A percentile compares a stretch with the other conserved stretches of the same genome.
Conservation (phyloP, 169 alveolate genomes). For the Hammondia hammondi region DNA sequence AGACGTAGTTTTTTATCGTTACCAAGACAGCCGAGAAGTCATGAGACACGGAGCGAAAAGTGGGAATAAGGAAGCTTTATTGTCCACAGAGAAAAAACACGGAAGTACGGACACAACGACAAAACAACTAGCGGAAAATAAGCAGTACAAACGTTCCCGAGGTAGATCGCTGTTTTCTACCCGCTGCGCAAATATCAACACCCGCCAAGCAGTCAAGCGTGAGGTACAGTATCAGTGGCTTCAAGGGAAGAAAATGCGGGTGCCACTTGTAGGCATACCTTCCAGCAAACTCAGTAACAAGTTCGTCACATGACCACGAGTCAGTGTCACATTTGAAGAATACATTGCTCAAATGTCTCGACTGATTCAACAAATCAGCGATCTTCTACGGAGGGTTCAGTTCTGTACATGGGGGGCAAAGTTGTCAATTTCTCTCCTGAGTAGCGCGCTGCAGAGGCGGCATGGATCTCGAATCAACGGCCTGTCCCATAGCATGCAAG, state of each 20-base stretch:
- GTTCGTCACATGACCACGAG: neutral
- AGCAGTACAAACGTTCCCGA: neutral
- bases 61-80: too few relatives aligned
- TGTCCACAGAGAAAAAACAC: too few relatives aligned
- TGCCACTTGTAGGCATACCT: neutral
- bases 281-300: neutral
- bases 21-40: too few relatives aligned
- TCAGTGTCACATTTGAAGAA: neutral
- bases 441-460: neutral
- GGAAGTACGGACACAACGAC: too few relatives aligned
- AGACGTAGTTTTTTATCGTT: too few relatives aligned
- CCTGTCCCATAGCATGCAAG: conserved; percentile 78
- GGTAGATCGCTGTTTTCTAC: neutral
- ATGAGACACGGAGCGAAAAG: too few relatives aligned
- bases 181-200: neutral
- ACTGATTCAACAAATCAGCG: neutral
- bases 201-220: neutral
- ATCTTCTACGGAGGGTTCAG: neutral
- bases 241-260: neutral
- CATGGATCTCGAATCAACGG: conserved; percentile 66
- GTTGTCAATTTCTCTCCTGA: neutral
- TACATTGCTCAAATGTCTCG: neutral
- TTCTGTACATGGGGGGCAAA: neutral
- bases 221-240: neutral
- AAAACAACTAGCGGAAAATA: too few relatives aligned